A percentile compares a stretch with the other conserved stretches of the same genome.
Evolutionary conservation across 495 filamentous ascomycete species (phyloP).

Genomic region (Podospora didyma): DNA sequence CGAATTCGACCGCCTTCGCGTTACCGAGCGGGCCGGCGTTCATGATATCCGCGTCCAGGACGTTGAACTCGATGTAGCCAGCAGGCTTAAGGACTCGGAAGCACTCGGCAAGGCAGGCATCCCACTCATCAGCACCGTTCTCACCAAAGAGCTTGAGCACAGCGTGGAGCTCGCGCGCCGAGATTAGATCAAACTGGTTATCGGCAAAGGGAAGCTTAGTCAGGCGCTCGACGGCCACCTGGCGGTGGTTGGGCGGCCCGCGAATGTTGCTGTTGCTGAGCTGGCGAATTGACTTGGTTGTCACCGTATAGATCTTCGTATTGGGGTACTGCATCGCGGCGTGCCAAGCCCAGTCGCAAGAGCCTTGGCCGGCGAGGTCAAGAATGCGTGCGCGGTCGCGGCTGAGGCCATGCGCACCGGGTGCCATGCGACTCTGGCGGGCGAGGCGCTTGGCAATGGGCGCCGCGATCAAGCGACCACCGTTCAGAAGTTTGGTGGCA

Average conservation of each 20-base stretch:
- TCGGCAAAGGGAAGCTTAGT: constrained; percentile 82
- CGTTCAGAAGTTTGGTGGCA: constrained; percentile 70
- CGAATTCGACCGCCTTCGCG: constrained; percentile 84
- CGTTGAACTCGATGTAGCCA: constrained; percentile 83
- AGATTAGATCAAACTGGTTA: constrained; percentile 88
- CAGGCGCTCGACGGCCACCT: constrained; percentile 66
- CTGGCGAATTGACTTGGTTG: constrained; percentile 60
- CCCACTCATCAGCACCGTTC: constrained; percentile 75
- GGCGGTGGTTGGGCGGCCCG: constrained; percentile 83
- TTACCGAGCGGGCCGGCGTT: constrained; percentile 72
- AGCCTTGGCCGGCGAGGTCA: constrained; percentile 80
- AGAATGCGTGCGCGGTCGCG: constrained; percentile 63
- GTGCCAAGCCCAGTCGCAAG: constrained; percentile 95
- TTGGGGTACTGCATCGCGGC: constrained; percentile 79
- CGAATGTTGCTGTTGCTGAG: constrained; percentile 64
- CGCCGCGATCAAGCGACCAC: constrained; percentile 73
- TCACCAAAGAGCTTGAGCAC: constrained; percentile 67
- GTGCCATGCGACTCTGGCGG: constrained; percentile 43
- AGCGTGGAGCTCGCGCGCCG: constrained; percentile 80
- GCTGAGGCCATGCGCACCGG: constrained; percentile 34
- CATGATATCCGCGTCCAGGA: constrained; percentile 85
- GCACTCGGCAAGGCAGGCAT: constrained; percentile 78
- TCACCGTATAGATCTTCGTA: constrained; percentile 80
- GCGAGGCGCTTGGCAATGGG: constrained; percentile 63
- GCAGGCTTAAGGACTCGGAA: constrained; percentile 88